Evolutionary conservation across 78 protist genomes (phyloP), one percentile per base, ranked within the genome.

Genomic region (slime mould (Dictyostelium discoideum)): DNA sequence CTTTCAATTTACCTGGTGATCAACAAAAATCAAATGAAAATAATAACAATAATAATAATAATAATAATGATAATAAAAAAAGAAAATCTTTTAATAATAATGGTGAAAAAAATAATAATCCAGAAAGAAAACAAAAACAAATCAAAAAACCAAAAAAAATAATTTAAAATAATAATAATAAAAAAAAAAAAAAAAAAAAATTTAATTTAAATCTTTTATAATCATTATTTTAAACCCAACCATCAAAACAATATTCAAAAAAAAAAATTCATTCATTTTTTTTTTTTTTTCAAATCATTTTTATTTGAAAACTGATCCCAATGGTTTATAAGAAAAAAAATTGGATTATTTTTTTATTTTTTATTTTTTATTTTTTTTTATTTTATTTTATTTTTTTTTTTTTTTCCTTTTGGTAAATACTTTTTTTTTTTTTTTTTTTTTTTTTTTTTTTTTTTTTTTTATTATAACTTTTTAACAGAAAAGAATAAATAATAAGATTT

Each of bases 61-160:
- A 85, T 3, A 85, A 83, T 20, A 92, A 72, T 48, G 48, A 72
- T 20, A 57, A 24, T 50, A 92, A 54, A 10, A 76, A 85, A 39
- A 50, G 86, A 32, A 84, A 83, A 29, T 22, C 76, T 37, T 60
- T 63, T 8, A 85, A 85, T 13, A 84, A 84, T 20, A 85, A 84
- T 39, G 54, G 9, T 44, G 22, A 48, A 22, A 40, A 24, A 8
- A 63, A 84, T 60, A 65, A 50, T 26, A 79, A 73, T 40, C n/a
- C 42, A 85, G 87, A 85, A 20, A 57, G 54, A 63, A 32, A 84
- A 83, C 90, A 24, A 37, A 39, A 42, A 29, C 81, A 81, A 44
- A 50, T 26, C 13, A 80, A 77, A 44, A 88, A 85, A 85, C 87
- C 39, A 69, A 40, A 32, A 84, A 83, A 86, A 86, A 86, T 37